These are phyloP conservation scores for Leucocoprinus gongylophorus DNA, from an alignment of 1,284 basidiomycete genomes.

Conservation along the genomic window DNA sequence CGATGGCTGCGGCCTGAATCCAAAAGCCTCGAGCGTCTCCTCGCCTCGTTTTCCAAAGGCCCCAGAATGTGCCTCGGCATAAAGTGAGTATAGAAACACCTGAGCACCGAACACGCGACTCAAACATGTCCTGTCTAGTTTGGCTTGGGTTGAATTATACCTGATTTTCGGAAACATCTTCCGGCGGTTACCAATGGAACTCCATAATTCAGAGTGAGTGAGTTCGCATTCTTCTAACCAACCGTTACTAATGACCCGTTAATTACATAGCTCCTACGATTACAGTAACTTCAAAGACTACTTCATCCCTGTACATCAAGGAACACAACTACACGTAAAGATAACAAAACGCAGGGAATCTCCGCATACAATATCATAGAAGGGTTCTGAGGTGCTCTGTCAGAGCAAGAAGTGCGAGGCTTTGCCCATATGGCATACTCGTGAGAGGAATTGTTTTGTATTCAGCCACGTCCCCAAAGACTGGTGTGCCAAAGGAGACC, in stretches of 20 bases:
- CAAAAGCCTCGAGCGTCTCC: constrained; percentile 22
- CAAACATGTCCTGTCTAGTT: constrained; percentile 18
- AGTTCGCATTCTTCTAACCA: not conserved
- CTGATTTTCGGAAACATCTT: constrained; percentile 31
- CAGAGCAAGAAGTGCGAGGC: constrained; percentile 44
- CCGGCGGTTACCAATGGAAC: constrained; percentile 29
- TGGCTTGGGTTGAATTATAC: constrained; percentile 37
- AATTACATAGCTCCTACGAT: constrained; percentile 17
- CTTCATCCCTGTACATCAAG: constrained; percentile 27
- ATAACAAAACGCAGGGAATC: not conserved
- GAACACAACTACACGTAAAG: constrained; percentile 22
- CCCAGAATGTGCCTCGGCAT: constrained; percentile 32
- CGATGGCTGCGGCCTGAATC: constrained; percentile 27
- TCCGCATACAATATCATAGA: not conserved
- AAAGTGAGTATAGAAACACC: constrained; percentile 19
- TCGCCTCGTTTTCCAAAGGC: constrained; percentile 33
- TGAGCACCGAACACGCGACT: not conserved
- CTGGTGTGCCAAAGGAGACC: constrained; percentile 54
- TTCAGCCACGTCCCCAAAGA: constrained; percentile 47
- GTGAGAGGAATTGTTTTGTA: constrained; percentile 53
- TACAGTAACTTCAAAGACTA: constrained; percentile 26
- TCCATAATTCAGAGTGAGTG: constrained; percentile 27
- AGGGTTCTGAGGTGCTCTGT: constrained; percentile 42
- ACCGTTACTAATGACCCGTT: not conserved
- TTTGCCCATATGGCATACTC: constrained; percentile 62